Base-by-base conservation (phyloP, 2,329 filamentous ascomycete genomes). In the Cladobotryum protrusum region DNA sequence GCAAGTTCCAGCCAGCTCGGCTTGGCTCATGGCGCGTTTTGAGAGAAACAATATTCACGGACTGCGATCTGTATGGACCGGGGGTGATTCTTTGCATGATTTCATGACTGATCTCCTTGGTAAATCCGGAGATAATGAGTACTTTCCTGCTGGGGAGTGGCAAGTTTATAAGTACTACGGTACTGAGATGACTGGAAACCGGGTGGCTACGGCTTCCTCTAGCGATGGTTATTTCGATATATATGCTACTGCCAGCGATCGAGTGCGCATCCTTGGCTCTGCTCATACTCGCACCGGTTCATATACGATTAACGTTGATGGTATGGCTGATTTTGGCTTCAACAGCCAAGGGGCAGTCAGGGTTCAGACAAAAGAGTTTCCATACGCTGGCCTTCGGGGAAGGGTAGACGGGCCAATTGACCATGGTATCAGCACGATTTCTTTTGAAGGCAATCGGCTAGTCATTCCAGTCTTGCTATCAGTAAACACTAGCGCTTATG, bases 111-210 rank as follows among this genome's bases (percentile, higher is more conserved):
- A 50, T 20, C 32, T 37, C 3, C 1, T 47, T 14, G 48, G 44
- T 1, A 50, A 24, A 17, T 47, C 48, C 1, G 48, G 39, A 3
- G 39, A 32, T 2, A 39, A 43, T 1, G 34, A 37, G 13, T 49
- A 49, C 34, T 49, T 49, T 18, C 47, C 47, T 12, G 47, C 47
- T 3, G 47, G 47, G 2, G 47, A 49, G 29, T 49, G 47, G 47
- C 47, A 49, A 29, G 48, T 50, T n/a, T 50, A 50, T 11, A 36
- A 34, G 15, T 50, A 50, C 29, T 50, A 50, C 17, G 48, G 44
- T 5, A 48, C 43, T 5, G 47, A 50, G 6, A 48, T 50, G 48
- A 50, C 48, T 14, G 48, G 48, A 40, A 47, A 50, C 18, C 36
- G 43, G 7, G 44, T 47, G 5, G 32, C 33, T 4, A 12, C 45